Conservation (phyloP, 2,329 filamentous ascomycete genomes). For the Epichloe coenophiala region DNA sequence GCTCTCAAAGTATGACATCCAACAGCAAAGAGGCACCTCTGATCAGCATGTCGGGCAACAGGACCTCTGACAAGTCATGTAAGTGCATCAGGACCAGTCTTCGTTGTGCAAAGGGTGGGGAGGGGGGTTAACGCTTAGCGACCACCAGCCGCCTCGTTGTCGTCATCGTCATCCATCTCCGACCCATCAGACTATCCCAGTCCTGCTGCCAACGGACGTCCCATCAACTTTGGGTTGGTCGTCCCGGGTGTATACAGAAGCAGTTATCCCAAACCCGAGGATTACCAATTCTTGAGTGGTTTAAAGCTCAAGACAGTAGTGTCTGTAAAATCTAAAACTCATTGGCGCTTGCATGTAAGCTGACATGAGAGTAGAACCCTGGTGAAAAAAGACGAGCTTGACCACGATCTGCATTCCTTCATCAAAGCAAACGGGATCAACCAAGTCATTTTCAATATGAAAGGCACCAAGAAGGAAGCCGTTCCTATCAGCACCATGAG, state of each 20-base stretch:
- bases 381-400: constrained; percentile 45
- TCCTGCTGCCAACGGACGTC: constrained; percentile 23
- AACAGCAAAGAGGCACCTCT: constrained; percentile 9
- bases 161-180: neutral
- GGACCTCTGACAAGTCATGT: constrained; percentile 1
- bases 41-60: neutral
- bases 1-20: neutral
- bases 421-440: constrained; percentile 53
- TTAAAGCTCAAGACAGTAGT: constrained; percentile 69
- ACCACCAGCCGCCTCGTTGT: neutral
- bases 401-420: constrained; percentile 43
- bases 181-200: constrained; percentile 9
- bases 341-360: neutral
- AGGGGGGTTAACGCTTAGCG: neutral
- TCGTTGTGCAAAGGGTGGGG: neutral
- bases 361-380: constrained; percentile 35
- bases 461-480: constrained; percentile 73
- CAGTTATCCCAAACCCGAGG: constrained; percentile 59
- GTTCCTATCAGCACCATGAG: constrained; percentile 56
- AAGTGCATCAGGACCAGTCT: neutral
- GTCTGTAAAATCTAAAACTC: constrained; percentile 30
- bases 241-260: constrained; percentile 66
- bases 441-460: constrained; percentile 64
- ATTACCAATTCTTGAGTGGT: constrained; percentile 55
- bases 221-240: constrained; percentile 66